Percentiles rank a stretch among this genome's conserved stretches.
Evolutionary conservation across 2,329 filamentous ascomycete species (phyloP).

Genomic region (Esteya vermicola): DNA sequence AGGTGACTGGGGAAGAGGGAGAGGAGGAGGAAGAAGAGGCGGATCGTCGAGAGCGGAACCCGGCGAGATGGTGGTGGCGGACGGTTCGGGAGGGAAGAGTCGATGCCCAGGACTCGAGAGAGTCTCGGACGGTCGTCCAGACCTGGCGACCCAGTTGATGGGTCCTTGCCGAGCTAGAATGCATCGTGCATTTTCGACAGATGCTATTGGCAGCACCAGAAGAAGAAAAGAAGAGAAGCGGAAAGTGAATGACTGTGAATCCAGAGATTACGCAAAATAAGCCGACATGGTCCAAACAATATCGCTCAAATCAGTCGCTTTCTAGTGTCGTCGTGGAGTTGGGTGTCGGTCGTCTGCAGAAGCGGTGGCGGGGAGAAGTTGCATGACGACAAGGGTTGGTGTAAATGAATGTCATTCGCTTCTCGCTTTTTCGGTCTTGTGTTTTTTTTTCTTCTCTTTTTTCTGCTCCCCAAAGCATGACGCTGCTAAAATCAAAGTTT

Average conservation of each 20-base stretch:
- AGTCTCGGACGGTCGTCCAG: slow-evolving; percentile 18
- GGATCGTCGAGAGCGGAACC: too few species aligned
- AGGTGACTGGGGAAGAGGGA: too few species aligned
- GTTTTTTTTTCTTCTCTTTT: not conserved
- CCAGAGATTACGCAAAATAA: not conserved
- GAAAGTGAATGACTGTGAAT: not conserved
- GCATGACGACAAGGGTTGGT: not conserved
- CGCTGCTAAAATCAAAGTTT: slow-evolving; percentile 1
- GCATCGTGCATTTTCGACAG: slow-evolving; percentile 16
- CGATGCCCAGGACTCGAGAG: slow-evolving; percentile 11
- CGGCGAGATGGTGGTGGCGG: too few species aligned
- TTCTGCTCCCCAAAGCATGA: not conserved
- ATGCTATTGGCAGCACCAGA: not conserved
- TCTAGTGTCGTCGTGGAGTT: too few species aligned
- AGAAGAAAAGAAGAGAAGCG: not conserved
- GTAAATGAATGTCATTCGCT: not conserved
- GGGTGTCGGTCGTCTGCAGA: not conserved
- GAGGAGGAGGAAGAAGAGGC: too few species aligned
- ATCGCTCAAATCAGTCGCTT: not conserved
- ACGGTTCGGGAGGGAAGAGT: too few species aligned
- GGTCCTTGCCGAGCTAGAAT: slow-evolving; percentile 18
- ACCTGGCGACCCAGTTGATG: slow-evolving; percentile 20
- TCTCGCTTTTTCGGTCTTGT: not conserved
- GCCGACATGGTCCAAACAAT: not conserved
- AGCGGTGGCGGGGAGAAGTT: not conserved